These are phyloP conservation scores for Bacidia rubella DNA, from an alignment of 495 filamentous ascomycete genomes.

Conservation along the genomic window DNA sequence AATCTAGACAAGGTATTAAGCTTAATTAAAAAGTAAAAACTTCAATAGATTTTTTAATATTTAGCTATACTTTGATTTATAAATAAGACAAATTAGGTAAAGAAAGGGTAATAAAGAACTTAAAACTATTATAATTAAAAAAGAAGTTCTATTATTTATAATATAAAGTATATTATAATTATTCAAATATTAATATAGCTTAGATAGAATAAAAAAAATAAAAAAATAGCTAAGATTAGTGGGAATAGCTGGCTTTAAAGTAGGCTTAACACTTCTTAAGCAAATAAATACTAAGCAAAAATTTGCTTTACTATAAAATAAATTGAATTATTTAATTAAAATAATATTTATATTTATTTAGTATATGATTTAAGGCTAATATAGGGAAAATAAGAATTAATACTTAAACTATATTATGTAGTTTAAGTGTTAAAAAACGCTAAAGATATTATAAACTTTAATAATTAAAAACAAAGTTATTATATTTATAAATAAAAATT, in stretches of 20 bases:
- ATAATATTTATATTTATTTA: background rate
- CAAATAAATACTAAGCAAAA: background rate
- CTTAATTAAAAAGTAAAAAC: constrained; percentile 3
- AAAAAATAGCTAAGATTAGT: background rate
- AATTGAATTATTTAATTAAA: background rate
- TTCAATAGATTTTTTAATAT: background rate
- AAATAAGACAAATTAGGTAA: background rate
- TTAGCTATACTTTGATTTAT: background rate
- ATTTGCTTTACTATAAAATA: background rate
- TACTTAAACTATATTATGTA: background rate
- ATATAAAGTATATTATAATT: background rate
- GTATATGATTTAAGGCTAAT: background rate
- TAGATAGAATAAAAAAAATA: background rate
- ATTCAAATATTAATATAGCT: background rate
- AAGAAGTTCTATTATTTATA: background rate
- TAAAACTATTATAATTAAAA: background rate
- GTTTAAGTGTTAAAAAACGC: background rate
- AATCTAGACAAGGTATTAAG: constrained; percentile 1
- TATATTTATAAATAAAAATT: constrained; percentile 1
- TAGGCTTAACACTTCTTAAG: background rate
- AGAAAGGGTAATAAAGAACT: background rate
- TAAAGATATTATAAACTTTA: background rate
- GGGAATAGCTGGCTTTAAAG: background rate
- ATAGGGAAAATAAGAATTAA: background rate
- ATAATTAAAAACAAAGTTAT: background rate